Evolutionary conservation across 495 filamentous ascomycete species (phyloP).

Genomic region (Neurospora africana): DNA sequence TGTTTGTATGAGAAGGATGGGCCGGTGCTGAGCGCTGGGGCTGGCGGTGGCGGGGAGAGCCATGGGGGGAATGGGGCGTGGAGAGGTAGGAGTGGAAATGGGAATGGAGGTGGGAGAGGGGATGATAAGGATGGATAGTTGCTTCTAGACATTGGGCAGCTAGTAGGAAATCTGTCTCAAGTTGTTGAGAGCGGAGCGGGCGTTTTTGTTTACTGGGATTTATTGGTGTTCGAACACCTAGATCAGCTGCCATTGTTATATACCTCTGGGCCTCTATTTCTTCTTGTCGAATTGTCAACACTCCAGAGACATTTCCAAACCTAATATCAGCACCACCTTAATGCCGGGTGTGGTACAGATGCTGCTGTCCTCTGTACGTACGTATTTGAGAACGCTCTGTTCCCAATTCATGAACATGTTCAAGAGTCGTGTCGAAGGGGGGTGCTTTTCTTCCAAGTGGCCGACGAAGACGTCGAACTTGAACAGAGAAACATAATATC

Average conservation of each 20-base stretch:
- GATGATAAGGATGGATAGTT: neutral
- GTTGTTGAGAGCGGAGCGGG: neutral
- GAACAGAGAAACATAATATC: neutral
- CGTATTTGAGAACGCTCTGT: neutral
- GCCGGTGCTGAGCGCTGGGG: neutral
- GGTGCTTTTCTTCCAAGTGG: neutral
- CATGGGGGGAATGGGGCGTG: neutral
- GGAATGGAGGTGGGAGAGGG: neutral
- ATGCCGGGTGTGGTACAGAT: neutral
- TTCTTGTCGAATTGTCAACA: neutral
- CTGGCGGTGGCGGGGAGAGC: constrained; percentile 3
- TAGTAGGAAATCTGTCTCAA: neutral
- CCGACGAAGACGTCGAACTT: neutral
- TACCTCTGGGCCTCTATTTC: neutral
- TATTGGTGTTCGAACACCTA: neutral
- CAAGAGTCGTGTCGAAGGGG: neutral
- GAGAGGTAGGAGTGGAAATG: neutral
- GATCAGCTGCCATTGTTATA: neutral
- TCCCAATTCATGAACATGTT: neutral
- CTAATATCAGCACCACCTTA: neutral
- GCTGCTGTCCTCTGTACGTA: neutral
- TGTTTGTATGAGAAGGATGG: constrained; percentile 62
- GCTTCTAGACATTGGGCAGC: neutral
- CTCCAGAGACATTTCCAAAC: neutral
- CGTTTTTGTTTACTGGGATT: neutral